Evolutionary conservation across 1,284 basidiomycete genomes (phyloP).

Genomic region (Neolentinus lepideus): DNA sequence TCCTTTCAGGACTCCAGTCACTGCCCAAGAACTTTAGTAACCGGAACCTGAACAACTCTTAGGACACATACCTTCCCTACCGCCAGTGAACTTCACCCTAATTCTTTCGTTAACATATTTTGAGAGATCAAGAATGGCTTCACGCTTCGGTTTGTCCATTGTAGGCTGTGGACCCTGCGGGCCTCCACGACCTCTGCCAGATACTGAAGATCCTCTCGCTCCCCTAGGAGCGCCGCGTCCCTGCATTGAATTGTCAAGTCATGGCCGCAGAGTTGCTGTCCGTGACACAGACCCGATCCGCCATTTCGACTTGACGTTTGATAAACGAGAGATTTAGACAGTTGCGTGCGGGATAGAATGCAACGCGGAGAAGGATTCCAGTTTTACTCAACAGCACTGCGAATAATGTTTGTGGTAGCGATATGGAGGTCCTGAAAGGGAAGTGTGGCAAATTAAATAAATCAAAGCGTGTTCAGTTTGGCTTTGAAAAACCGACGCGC

Average conservation of each 20-base stretch:
- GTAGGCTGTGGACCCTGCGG: slow-evolving; percentile 37
- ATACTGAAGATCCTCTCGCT: slow-evolving; percentile 34
- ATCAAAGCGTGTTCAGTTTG: background rate
- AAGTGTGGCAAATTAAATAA: slow-evolving; percentile 19
- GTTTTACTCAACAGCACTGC: background rate
- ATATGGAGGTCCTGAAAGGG: slow-evolving; percentile 11
- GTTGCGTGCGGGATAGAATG: too few species aligned
- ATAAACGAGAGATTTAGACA: too few species aligned
- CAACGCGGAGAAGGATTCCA: slow-evolving; percentile 1
- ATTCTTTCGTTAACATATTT: slow-evolving; percentile 93
- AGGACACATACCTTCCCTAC: slow-evolving; percentile 75
- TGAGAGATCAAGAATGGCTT: slow-evolving; percentile 92
- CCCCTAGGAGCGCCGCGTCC: slow-evolving; percentile 44
- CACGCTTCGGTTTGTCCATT: slow-evolving; percentile 86
- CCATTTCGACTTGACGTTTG: slow-evolving; percentile 25
- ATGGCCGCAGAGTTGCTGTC: slow-evolving; percentile 7
- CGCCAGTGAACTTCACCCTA: slow-evolving; percentile 95
- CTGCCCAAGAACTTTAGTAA: slow-evolving; percentile 32
- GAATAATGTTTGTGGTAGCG: slow-evolving; percentile 3
- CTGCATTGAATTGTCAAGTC: slow-evolving; percentile 26
- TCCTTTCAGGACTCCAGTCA: slow-evolving; percentile 89
- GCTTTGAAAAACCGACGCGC: background rate
- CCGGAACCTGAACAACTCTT: slow-evolving; percentile 3
- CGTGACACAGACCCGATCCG: slow-evolving; percentile 45
- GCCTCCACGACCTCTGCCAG: slow-evolving; percentile 36